Conservation (phyloP, 441 rosid species). For the Biscutella laevigata region DNA sequence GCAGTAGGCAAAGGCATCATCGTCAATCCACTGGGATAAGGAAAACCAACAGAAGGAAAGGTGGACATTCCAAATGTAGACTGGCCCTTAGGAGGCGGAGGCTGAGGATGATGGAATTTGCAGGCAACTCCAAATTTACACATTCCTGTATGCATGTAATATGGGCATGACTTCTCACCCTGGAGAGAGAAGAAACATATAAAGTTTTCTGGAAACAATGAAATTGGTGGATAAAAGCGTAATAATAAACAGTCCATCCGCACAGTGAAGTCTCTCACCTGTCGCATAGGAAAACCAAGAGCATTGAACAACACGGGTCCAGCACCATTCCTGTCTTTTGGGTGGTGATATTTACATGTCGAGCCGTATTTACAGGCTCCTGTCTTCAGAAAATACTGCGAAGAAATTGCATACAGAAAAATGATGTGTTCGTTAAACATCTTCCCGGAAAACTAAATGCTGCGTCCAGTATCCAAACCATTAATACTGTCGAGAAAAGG, state of each 20-base stretch:
- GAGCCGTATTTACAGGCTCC: constrained; percentile 79
- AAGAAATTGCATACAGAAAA: constrained; percentile 2
- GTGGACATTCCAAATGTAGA: constrained; percentile 34
- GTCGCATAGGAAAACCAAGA: constrained; percentile 73
- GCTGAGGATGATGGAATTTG: constrained; percentile 75
- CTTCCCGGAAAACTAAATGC: background rate
- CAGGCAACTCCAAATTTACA: constrained; percentile 73
- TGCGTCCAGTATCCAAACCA: constrained; percentile 2
- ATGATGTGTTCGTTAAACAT: background rate
- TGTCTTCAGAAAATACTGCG: constrained; percentile 72
- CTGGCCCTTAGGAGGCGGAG: constrained; percentile 47
- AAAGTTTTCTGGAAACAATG: background rate
- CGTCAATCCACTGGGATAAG: constrained; percentile 45
- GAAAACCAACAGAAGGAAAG: constrained; percentile 41
- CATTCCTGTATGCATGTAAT: constrained; percentile 61
- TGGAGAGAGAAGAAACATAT: constrained; percentile 16
- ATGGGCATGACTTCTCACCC: constrained; percentile 74
- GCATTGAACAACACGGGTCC: constrained; percentile 60
- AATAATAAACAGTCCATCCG: background rate
- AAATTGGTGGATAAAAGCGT: background rate
- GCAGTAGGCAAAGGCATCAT: constrained; percentile 47
- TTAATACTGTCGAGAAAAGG: background rate
- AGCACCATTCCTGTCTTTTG: constrained; percentile 84
- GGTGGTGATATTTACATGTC: constrained; percentile 79
- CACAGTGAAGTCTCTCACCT: constrained; percentile 28